Evolutionary conservation across 257 asterid species (phyloP), one percentile per base, ranked within the genome.

Genomic region (Misopates orontium): DNA sequence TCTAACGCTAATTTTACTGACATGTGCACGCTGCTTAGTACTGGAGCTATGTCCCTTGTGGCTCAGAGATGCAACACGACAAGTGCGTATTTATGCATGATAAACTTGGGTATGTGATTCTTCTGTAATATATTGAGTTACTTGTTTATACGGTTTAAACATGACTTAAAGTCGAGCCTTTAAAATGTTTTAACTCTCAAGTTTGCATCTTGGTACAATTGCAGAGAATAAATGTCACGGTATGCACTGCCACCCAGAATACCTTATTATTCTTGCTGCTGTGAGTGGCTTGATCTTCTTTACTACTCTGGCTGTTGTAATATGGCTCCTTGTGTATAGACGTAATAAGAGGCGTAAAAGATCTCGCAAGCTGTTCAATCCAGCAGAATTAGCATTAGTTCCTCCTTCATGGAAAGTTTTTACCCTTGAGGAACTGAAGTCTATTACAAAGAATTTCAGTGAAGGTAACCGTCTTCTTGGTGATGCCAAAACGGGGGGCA

Each of bases 381-480:
- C 95, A 17, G 87, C 95, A 28, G 91, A 88, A 64, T 67, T 86
- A 70, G 97, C 98, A 71, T 73, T 91, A 81, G 96, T 92, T 75
- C 78, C 92, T 40, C 98, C 97, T 4, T 84, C 95, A 21, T 93
- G 98, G 98, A 93, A 84, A 82, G 81, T 86, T 56, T 93, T 87
- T 69, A 87, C 86, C 6, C 90, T 88, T 23, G 98, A 87, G 56
- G 98, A 93, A 71, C 78, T 93, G 53, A 93, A 86, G 77, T 80
- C 95, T n/a, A 86, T 89, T 52, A 89, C 98, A 3, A 93, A 93
- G 84, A 89, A 80, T 76, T 93, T 93, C 76, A 89, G 98, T 70
- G 98, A 93, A 83, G 98, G 87, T 52, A 87, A 84, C 75, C 98
- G 98, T 67, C 91, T 93, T 70, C 79, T 77, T 61, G 98, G 98